These are phyloP conservation scores for Cylindrodendrum hubeiense DNA, from an alignment of 2,329 filamentous ascomycete species.

Conservation along the genomic window DNA sequence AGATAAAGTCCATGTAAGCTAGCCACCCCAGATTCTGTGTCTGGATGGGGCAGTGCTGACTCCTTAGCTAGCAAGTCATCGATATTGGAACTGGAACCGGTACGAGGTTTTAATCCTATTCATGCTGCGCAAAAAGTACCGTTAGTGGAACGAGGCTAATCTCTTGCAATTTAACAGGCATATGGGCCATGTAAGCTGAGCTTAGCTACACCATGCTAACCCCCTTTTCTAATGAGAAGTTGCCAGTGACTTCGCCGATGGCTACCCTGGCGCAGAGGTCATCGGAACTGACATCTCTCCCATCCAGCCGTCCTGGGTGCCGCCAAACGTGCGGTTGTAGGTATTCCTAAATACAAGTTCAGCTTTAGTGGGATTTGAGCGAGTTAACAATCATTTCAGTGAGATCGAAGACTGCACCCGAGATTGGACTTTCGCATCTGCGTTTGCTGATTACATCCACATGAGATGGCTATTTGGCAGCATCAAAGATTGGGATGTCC, in stretches of 20 bases:
- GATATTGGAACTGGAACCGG: slow-evolving; percentile 71
- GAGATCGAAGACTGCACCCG: slow-evolving; percentile 47
- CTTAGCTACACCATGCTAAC: accelerated
- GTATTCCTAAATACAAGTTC: not conserved
- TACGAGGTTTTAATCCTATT: slow-evolving; percentile 25
- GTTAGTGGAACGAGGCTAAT: not conserved
- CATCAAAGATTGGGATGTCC: slow-evolving; percentile 65
- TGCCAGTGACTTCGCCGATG: slow-evolving; percentile 60
- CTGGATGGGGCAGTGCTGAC: slow-evolving; percentile 25
- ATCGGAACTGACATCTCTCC: slow-evolving; percentile 69
- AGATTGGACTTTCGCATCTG: slow-evolving; percentile 45
- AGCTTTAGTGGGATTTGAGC: accelerated
- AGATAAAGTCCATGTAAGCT: slow-evolving; percentile 38
- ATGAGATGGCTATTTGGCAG: slow-evolving; percentile 67
- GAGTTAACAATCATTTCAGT: not conserved
- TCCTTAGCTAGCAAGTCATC: slow-evolving; percentile 42
- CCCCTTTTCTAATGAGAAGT: not conserved
- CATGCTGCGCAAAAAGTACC: no score
- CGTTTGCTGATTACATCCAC: slow-evolving; percentile 71
- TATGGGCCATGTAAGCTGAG: slow-evolving; percentile 62
- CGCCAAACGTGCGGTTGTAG: slow-evolving; percentile 56
- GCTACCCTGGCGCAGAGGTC: slow-evolving; percentile 57
- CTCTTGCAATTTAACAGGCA: slow-evolving; percentile 9
- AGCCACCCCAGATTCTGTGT: not conserved
- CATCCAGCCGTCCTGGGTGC: slow-evolving; percentile 66